A percentile compares a stretch with the other conserved stretches of the same genome.
Conservation (phyloP, 2,329 filamentous ascomycete genomes). For the Ophiostoma pallidulum region DNA sequence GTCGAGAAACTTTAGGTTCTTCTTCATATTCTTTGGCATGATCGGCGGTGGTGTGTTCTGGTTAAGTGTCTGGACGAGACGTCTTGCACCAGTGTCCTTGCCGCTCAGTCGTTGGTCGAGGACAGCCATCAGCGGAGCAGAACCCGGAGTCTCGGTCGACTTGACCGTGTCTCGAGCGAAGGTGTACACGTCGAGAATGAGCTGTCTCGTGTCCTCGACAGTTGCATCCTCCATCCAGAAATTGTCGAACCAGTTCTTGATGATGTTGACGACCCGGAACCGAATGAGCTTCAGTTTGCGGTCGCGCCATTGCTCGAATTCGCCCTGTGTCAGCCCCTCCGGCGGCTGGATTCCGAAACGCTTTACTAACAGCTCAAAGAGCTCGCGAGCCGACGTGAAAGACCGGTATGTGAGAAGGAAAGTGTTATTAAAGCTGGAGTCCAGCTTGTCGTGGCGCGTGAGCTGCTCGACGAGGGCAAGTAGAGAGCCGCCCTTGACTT, state of each 20-base stretch:
- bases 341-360: slow-evolving; percentile 90
- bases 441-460: slow-evolving; percentile 89
- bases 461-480: slow-evolving; percentile 87
- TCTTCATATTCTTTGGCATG: slow-evolving; percentile 98
- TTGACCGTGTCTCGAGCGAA: slow-evolving; percentile 91
- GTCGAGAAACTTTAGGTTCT: slow-evolving; percentile 96
- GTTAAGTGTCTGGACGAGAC: slow-evolving; percentile 77
- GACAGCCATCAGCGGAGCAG: slow-evolving; percentile 71
- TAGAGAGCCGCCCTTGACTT: slow-evolving; percentile 81
- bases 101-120: slow-evolving; percentile 83
- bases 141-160: slow-evolving; percentile 85
- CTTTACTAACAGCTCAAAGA: slow-evolving; percentile 87
- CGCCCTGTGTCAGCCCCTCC: slow-evolving; percentile 61
- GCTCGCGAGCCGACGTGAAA: slow-evolving; percentile 80
- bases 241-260: slow-evolving; percentile 97
- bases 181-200: slow-evolving; percentile 80
- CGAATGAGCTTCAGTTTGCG: slow-evolving; percentile 93
- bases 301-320: slow-evolving; percentile 83
- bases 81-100: slow-evolving; percentile 76
- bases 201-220: slow-evolving; percentile 63
- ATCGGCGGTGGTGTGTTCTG: slow-evolving; percentile 78
- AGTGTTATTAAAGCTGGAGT: slow-evolving; percentile 93
- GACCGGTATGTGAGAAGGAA: slow-evolving; percentile 95
- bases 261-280: slow-evolving; percentile 91
- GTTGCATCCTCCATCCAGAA: slow-evolving; percentile 97